Percentiles rank a stretch among this genome's conserved stretches.
Evolutionary conservation across 345 rosid species (phyloP).

Genomic region (Raphanus raphanistrum): DNA sequence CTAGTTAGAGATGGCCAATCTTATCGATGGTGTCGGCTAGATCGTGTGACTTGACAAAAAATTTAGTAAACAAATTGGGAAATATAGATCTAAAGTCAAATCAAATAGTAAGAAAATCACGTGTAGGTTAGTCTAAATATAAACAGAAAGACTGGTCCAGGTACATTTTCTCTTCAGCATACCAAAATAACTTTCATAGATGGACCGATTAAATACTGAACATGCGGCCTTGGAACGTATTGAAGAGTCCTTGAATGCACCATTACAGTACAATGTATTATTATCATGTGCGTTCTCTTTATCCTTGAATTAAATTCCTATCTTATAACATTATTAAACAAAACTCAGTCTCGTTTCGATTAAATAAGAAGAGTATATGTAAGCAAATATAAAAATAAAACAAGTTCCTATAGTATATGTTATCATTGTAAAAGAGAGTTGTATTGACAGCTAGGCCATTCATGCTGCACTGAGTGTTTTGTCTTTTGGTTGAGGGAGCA

Average conservation of each 20-base stretch:
- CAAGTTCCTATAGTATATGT: background rate
- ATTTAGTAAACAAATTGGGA: conserved; percentile 1
- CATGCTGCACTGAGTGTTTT: conserved; percentile 36
- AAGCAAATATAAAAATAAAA: background rate
- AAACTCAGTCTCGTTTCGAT: conserved; percentile 12
- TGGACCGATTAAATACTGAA: conserved; percentile 34
- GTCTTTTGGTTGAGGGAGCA: conserved; percentile 46
- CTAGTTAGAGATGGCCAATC: conserved; percentile 17
- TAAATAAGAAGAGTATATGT: background rate
- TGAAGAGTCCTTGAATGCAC: conserved; percentile 36
- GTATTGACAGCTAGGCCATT: conserved; percentile 41
- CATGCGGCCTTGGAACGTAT: conserved; percentile 33
- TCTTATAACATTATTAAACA: conserved; percentile 6
- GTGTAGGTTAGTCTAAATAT: conserved; percentile 20
- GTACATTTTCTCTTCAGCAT: conserved; percentile 25
- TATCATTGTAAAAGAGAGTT: background rate
- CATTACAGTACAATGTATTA: conserved; percentile 25
- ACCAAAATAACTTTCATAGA: conserved; percentile 17
- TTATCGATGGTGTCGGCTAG: conserved; percentile 24
- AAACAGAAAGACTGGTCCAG: conserved; percentile 31
- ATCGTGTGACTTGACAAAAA: conserved; percentile 26
- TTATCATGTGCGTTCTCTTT: conserved; percentile 26
- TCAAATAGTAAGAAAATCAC: conserved; percentile 36
- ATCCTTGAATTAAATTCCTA: conserved; percentile 7
- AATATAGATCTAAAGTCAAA: conserved; percentile 33